These are phyloP conservation scores for Paramecium sexaurelia DNA, from an alignment of 73 alveolate genomes.

Conservation along the genomic window DNA sequence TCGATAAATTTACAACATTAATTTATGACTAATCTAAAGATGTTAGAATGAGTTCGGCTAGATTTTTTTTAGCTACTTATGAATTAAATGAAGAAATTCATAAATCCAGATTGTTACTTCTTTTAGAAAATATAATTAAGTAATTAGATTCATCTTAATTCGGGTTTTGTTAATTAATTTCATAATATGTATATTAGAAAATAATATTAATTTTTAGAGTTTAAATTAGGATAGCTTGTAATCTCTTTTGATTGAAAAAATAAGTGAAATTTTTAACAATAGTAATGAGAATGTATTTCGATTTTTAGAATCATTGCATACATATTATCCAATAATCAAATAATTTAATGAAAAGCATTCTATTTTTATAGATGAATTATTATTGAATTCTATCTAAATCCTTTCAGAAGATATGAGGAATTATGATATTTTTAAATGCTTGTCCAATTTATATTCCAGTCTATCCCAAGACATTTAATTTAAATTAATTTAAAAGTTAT, in stretches of 20 bases:
- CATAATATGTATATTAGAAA: background rate
- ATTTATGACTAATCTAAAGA: background rate
- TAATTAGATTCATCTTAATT: conserved; percentile 24
- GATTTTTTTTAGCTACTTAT: background rate
- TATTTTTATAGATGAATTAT: background rate
- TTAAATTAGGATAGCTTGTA: background rate
- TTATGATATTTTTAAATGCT: background rate
- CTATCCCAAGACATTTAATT: background rate
- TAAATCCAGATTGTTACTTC: background rate
- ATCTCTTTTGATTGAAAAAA: background rate
- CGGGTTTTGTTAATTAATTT: background rate
- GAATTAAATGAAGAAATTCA: conserved; percentile 1
- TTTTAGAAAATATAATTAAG: background rate
- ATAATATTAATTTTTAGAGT: background rate
- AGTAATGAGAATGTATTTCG: background rate
- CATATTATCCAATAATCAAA: background rate
- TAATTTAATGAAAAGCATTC: background rate
- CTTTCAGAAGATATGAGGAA: background rate
- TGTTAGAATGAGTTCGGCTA: background rate
- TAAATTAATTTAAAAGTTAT: background rate
- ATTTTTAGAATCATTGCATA: background rate
- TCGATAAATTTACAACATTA: conserved; percentile 13
- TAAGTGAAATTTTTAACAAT: background rate
- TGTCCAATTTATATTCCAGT: background rate
- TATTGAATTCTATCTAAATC: background rate